phyloP scores from a whole-genome alignment of 441 rosid species.

The Corymbia citriodora region DNA sequence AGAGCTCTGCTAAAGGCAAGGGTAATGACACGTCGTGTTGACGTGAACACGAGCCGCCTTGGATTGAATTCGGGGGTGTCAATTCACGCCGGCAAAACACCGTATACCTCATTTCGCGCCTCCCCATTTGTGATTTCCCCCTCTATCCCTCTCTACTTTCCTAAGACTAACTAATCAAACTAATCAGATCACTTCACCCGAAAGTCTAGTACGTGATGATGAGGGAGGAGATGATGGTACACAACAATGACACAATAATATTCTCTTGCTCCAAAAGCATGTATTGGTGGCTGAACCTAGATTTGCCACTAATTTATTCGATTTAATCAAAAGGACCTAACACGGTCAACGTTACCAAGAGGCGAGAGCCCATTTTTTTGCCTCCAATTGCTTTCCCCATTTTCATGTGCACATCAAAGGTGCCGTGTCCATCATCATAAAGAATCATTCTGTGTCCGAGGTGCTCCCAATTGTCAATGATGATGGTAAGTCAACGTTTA shows the following conservation, averaged over 20 bases:
- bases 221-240: neutral
- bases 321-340: neutral
- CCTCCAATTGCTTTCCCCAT: neutral
- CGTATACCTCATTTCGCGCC: neutral
- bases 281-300: neutral
- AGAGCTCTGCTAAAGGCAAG: neutral
- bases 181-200: neutral
- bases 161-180: neutral
- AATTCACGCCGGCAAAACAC: rapidly evolving
- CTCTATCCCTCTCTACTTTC: neutral
- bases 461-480: neutral
- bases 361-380: neutral
- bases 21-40: neutral
- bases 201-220: neutral
- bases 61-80: neutral
- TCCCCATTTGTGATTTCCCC: neutral
- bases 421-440: neutral
- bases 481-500: neutral
- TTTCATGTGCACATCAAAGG: neutral
- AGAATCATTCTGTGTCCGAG: neutral
- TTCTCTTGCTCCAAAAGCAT: neutral
- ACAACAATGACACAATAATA: neutral
- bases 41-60: neutral
- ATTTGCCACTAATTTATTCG: neutral
- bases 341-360: neutral